Evolutionary conservation across 2,329 filamentous ascomycete species (phyloP).

Genomic region (Ceratocystis ficicola): DNA sequence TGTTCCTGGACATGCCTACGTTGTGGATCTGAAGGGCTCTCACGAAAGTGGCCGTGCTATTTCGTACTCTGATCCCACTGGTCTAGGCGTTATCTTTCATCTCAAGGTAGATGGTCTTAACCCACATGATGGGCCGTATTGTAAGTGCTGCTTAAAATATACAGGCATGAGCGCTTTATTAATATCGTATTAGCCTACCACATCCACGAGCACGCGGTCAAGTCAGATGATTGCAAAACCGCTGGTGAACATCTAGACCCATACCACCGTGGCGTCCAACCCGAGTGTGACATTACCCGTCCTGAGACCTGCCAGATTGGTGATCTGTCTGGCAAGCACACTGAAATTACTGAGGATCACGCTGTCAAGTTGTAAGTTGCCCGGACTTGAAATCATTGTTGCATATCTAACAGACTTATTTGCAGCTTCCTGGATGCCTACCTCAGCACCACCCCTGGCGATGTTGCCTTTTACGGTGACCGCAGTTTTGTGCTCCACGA

Average conservation of each 20-base stretch:
- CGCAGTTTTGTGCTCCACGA: slow-evolving; percentile 36
- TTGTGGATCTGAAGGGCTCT: slow-evolving; percentile 17
- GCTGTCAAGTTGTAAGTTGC: slow-evolving; percentile 25
- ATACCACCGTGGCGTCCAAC: slow-evolving; percentile 38
- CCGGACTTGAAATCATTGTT: background rate
- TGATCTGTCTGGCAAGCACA: slow-evolving; percentile 49
- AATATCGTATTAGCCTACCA: slow-evolving; percentile 38
- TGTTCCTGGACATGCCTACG: slow-evolving; percentile 15
- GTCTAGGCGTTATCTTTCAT: slow-evolving; percentile 21
- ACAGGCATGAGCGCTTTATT: background rate
- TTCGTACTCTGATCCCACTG: slow-evolving; percentile 21
- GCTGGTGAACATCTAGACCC: slow-evolving; percentile 47
- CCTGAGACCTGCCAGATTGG: slow-evolving; percentile 48
- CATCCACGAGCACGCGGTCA: slow-evolving; percentile 42
- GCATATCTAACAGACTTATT: background rate
- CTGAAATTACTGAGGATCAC: slow-evolving; percentile 31
- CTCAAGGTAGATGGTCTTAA: slow-evolving; percentile 17
- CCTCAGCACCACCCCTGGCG: slow-evolving; percentile 31
- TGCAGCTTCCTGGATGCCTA: slow-evolving; percentile 34
- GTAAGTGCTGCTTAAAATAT: slow-evolving; percentile 4
- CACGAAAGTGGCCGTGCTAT: slow-evolving; percentile 14
- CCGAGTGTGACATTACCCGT: slow-evolving; percentile 36
- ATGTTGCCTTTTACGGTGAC: slow-evolving; percentile 37
- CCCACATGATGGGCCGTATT: slow-evolving; percentile 18
- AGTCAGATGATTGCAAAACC: slow-evolving; percentile 39